A percentile compares a stretch with the other conserved stretches of the same genome.
phyloP scores from a whole-genome alignment of 148 eudicot genomes.

The Vaccinium darrowii region DNA sequence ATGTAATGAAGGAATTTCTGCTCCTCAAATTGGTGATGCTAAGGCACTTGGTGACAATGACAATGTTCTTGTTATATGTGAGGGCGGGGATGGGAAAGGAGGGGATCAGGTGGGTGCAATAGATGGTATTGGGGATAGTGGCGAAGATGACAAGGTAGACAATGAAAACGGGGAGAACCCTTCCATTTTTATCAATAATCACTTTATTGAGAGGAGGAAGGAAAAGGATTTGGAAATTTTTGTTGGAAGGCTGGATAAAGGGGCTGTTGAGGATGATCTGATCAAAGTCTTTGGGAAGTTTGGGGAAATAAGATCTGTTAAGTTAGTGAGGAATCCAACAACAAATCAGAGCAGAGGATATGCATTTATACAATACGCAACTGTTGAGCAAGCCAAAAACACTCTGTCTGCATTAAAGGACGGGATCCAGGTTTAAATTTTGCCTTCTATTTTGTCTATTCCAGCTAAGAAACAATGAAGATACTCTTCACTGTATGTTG shows the following conservation, averaged over 20 bases:
- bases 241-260: slow-evolving; percentile 31
- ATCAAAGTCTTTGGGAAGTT: slow-evolving; percentile 26
- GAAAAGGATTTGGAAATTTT: slow-evolving; percentile 26
- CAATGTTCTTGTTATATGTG: not conserved
- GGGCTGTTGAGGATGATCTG: slow-evolving; percentile 31
- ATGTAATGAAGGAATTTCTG: slow-evolving; percentile 15
- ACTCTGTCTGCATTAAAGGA: slow-evolving; percentile 30
- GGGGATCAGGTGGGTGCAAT: slow-evolving; percentile 13
- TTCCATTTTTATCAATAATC: slow-evolving; percentile 1
- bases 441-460: not conserved
- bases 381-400: slow-evolving; percentile 25
- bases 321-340: slow-evolving; percentile 21
- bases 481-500: not conserved
- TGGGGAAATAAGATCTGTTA: slow-evolving; percentile 29
- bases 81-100: slow-evolving; percentile 12
- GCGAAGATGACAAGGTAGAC: slow-evolving; percentile 7
- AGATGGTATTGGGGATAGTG: slow-evolving; percentile 10
- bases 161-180: slow-evolving; percentile 16
- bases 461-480: not conserved
- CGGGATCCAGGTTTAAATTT: slow-evolving; percentile 26
- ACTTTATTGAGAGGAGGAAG: slow-evolving; percentile 17
- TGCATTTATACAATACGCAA: slow-evolving; percentile 35
- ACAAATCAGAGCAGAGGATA: slow-evolving; percentile 37
- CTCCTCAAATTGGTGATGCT: slow-evolving; percentile 11
- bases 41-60: slow-evolving; percentile 1